These are phyloP conservation scores for Sarocladium brachiariae DNA, from an alignment of 2,329 filamentous ascomycete species.

Conservation along the genomic window DNA sequence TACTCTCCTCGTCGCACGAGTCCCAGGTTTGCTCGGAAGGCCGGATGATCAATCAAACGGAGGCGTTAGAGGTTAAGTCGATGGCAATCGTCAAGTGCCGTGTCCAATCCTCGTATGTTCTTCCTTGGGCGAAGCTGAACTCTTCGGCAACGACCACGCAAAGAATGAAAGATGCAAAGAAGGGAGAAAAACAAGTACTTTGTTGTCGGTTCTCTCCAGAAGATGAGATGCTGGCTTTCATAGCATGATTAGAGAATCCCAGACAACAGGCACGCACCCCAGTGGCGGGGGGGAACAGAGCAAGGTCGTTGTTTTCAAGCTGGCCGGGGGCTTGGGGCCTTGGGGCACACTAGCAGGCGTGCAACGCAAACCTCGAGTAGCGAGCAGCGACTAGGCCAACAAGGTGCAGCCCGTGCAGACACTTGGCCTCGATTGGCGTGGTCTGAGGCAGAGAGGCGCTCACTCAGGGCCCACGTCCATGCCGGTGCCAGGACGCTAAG, in stretches of 20 bases:
- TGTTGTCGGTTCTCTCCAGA: slow-evolving; percentile 3
- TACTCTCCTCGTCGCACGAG: background rate
- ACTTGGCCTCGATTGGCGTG: slow-evolving; percentile 9
- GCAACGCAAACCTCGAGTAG: slow-evolving; percentile 7
- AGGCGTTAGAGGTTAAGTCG: background rate
- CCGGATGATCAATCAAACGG: slow-evolving; percentile 4
- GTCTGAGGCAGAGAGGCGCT: slow-evolving; percentile 8
- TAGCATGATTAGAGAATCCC: slow-evolving; percentile 4
- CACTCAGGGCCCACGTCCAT: slow-evolving; percentile 7
- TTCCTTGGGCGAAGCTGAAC: background rate
- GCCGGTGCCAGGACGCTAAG: slow-evolving; percentile 8
- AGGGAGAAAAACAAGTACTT: background rate
- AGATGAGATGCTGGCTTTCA: slow-evolving; percentile 9
- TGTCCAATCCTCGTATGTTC: background rate
- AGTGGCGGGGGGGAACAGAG: slow-evolving; percentile 2
- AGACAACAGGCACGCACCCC: background rate
- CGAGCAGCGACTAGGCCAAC: slow-evolving; percentile 8
- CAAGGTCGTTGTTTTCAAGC: slow-evolving; percentile 9
- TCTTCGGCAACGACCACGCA: background rate
- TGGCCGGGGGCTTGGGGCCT: background rate
- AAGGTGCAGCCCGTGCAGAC: slow-evolving; percentile 8
- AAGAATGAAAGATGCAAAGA: slow-evolving; percentile 3
- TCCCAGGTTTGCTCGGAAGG: background rate
- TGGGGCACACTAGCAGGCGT: background rate
- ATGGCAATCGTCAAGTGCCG: background rate